Conservation (phyloP, 2,329 filamentous ascomycete species). For the Hypoxylon sp. region DNA sequence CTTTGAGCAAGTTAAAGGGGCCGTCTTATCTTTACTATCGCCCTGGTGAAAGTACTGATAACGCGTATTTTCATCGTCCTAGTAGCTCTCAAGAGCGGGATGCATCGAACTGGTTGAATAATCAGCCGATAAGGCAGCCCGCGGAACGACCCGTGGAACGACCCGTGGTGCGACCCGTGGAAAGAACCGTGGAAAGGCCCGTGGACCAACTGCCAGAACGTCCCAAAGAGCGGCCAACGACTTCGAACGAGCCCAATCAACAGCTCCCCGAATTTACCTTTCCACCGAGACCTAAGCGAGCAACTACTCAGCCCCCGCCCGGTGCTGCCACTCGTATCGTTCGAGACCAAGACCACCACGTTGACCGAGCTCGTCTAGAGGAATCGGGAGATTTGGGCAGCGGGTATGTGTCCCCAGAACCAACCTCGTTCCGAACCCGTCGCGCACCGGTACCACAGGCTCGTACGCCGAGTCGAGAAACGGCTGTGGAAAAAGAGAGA, state of each 20-base stretch:
- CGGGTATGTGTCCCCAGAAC: conserved; percentile 32
- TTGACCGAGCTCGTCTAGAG: conserved; percentile 31
- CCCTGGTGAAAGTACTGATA: conserved; percentile 34
- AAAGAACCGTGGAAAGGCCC: conserved; percentile 3
- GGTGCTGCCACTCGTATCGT: conserved; percentile 40
- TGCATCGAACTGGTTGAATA: conserved; percentile 18
- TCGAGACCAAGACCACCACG: conserved; percentile 30
- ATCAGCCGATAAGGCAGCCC: conserved; percentile 17
- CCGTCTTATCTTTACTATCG: conserved; percentile 52
- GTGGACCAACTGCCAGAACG: conserved; percentile 19
- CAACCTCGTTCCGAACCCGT: conserved; percentile 37
- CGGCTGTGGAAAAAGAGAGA: conserved; percentile 43
- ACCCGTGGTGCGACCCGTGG: neutral
- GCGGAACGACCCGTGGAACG: conserved; percentile 11
- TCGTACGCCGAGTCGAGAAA: conserved; percentile 35
- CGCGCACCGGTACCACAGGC: conserved; percentile 35
- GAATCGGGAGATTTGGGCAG: conserved; percentile 30
- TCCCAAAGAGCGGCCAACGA: conserved; percentile 18
- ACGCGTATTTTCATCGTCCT: conserved; percentile 31
- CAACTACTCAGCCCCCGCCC: conserved; percentile 42
- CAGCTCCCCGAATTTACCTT: conserved; percentile 44
- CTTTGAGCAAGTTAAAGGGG: conserved; percentile 49
- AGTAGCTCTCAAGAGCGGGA: conserved; percentile 38
- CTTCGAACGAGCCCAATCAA: conserved; percentile 27
- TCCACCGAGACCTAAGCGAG: conserved; percentile 37